Evolutionary conservation across 768 basidiomycete species (phyloP), one percentile per base, ranked within the genome.

Genomic region (Xanthoconium stramineum): DNA sequence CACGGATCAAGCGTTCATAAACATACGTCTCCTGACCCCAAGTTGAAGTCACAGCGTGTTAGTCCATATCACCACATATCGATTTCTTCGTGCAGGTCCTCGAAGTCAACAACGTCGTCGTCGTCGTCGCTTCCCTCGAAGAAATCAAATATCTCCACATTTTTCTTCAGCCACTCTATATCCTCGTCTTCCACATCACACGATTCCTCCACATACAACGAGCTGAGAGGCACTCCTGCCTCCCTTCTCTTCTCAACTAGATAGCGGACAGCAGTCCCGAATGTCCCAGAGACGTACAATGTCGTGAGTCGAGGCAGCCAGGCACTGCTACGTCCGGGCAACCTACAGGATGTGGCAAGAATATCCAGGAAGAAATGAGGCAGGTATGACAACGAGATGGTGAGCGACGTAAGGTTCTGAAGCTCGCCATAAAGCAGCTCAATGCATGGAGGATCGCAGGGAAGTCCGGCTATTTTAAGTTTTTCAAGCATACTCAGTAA

Each of bases 91-190:
- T 39, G 3, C 37, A 51, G 20, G 46, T 71, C 69, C 6, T 68
- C 72, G 14, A 62, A 62, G 24, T 71, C 73, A 7, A 60, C 53
- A 17, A 59, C 57, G 40, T 40, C 39, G 12, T 69, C 73, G 17
- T 73, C 84, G 32, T 77, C 76, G 45, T 77, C 76, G 44, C 83
- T 84, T 35, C 81, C 76, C 55, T 83, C 83, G 57, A 84, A 88
- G 58, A 74, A 79, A 12, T 80, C 80, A 14, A 50, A 75, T 33
- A 70, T 70, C 55, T 82, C 77, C 49, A 84, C 48, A 60, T 86
- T 74, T 6, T 67, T 67, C 49, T 67, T 73, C 38, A 88, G 63
- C 86, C 85, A 88, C 39, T 64, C 65, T 58, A 76, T 74, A 13
- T 83, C 79, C 24, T 71, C 70, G 1, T 61, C 49, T 0, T 67